Evolutionary conservation across 805 yeast genomes (phyloP), one percentile per base, ranked within the genome.

Genomic region (Starmerella ratchasimensis): DNA sequence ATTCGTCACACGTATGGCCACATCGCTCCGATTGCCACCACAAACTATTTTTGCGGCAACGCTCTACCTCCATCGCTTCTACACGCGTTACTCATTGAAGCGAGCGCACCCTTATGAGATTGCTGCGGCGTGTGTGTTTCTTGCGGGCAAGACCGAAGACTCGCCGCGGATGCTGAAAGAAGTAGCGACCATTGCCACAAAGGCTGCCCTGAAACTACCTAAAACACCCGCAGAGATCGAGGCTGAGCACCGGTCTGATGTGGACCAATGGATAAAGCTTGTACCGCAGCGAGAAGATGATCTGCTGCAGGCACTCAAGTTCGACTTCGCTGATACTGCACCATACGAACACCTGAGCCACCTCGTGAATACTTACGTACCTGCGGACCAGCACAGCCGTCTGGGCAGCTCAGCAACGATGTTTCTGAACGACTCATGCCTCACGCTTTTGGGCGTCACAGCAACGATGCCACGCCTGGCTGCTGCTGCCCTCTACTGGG

Each of bases 81-180:
- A 69, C 48, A 63, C 67, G 64, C 54, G 70, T 20, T 53, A 57
- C 37, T 63, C 68, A 25, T 46, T 69, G 34, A 53, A 55, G 28
- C 51, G 57, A 30, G 57, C 57, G 43, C 75, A 69, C 41, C 63
- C 64, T 36, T 72, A 64, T 44, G 72, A 72, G 41, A 57, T 65
- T 6, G 74, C 66, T 0, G 72, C 71, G 1, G 63, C 73, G 2
- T 54, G 68, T 22, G 45, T 72, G 14, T 71, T 71, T 45, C 53
- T 71, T 19, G 74, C 74, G 3, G 61, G 71, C 37, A 71, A 71
- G 42, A 62, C 69, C 6, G 74, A 71, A 37, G 77, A 71, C 39
- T 61, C 71, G 22, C 60, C 65, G 24, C 58, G 76, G 21, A 53
- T 63, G 27, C 51, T 71, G 21, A 52, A 64, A 28, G 74, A 71